Evolutionary conservation across 2,329 filamentous ascomycete species (phyloP).

Genomic region (Trichoderma harzianum): DNA sequence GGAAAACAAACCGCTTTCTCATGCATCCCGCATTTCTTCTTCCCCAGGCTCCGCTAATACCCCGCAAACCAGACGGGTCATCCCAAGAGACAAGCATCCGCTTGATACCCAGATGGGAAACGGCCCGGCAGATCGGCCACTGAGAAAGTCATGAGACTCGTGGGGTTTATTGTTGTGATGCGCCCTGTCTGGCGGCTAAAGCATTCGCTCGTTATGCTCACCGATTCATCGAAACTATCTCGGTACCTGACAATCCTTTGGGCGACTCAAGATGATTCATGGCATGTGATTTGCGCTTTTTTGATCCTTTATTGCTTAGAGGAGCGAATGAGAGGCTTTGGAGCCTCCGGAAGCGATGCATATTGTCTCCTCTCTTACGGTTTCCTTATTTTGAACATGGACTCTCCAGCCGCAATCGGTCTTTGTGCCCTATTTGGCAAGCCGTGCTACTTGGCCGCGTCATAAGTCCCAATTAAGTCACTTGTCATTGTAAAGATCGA

Average conservation of each 20-base stretch:
- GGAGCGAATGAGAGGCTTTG: background rate
- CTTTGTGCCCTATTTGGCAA: background rate
- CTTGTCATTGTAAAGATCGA: background rate
- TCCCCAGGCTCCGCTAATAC: slow-evolving; percentile 8
- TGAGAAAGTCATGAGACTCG: slow-evolving; percentile 13
- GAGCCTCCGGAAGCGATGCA: background rate
- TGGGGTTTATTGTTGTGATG: background rate
- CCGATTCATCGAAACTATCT: background rate
- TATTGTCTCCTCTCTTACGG: background rate
- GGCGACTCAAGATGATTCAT: background rate
- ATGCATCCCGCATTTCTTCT: background rate
- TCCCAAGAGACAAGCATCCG: background rate
- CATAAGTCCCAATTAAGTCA: background rate
- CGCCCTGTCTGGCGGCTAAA: background rate
- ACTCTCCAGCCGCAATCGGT: background rate
- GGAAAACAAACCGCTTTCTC: background rate
- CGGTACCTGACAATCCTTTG: background rate
- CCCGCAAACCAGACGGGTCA: slow-evolving; percentile 10
- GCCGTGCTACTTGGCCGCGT: background rate
- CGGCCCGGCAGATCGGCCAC: slow-evolving; percentile 10
- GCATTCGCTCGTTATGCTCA: background rate
- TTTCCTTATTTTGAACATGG: background rate
- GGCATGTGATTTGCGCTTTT: background rate
- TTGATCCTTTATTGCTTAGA: background rate
- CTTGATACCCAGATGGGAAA: slow-evolving; percentile 10